phyloP scores from a whole-genome alignment of 306 rosid species.

The Sechiopsis laciniata region DNA sequence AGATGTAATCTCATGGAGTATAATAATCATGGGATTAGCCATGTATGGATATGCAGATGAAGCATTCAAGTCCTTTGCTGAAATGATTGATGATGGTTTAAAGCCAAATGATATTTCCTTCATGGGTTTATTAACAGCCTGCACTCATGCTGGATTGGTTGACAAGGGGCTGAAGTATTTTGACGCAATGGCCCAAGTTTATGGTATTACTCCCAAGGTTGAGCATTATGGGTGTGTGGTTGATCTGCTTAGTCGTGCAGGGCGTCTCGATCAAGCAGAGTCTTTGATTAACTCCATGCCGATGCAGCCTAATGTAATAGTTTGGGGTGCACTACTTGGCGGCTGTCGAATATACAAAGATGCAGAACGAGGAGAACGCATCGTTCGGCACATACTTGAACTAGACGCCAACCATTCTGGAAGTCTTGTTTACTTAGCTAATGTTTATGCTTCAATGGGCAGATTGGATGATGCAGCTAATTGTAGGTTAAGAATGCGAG shows the following conservation, averaged over 20 bases:
- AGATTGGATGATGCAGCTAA: constrained; percentile 35
- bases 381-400: constrained; percentile 27
- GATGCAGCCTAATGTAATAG: constrained; percentile 33
- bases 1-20: constrained; percentile 40
- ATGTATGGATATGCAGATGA: constrained; percentile 36
- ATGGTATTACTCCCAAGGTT: constrained; percentile 30
- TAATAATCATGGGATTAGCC: constrained; percentile 36
- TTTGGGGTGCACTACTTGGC: constrained; percentile 41
- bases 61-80: constrained; percentile 27
- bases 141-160: constrained; percentile 36
- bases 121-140: constrained; percentile 37
- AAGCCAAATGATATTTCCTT: constrained; percentile 36
- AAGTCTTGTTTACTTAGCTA: constrained; percentile 35
- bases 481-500: constrained; percentile 33
- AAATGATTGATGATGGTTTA: constrained; percentile 27
- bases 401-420: constrained; percentile 40
- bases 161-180: constrained; percentile 32
- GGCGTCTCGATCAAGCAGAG: constrained; percentile 34
- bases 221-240: constrained; percentile 39
- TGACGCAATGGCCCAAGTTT: constrained; percentile 23
- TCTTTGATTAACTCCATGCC: constrained; percentile 30
- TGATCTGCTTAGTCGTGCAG: constrained; percentile 38
- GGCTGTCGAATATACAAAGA: constrained; percentile 34
- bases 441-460: constrained; percentile 32
- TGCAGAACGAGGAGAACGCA: constrained; percentile 27